Base-by-base conservation (phyloP, 1,284 basidiomycete species). In the Amylostereum areolatum region DNA sequence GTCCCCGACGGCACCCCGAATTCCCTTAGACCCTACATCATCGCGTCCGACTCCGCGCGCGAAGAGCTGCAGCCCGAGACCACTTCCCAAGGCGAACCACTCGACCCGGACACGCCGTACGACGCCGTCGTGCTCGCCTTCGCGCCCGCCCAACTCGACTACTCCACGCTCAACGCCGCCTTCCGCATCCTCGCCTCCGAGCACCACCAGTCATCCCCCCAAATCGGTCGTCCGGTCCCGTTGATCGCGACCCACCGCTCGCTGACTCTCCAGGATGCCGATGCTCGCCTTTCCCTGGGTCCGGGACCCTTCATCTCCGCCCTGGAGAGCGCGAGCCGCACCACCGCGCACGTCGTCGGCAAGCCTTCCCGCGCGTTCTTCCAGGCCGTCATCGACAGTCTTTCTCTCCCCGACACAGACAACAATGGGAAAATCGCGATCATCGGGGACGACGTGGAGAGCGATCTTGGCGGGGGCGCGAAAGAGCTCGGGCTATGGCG, bases 71-170 rank as follows among this genome's bases (percentile, higher is more conserved):
- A 18, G 18, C 18, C 48, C 57, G 61, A 0, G 40, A 57, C n/a
- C 52, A 42, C 49, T 40, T 55, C 48, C 50, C 27, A 52, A 18
- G 66, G 36, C n/a, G 55, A 31, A 18, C 43, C 50, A 43, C 27
- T 42, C 25, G 12, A 47, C 28, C 8, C 53, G 32, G 42, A 50
- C 29, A 50, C 55, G 29, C 55, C 63, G 3, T 75, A 77, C 58
- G 82, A 89, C 58, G 71, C 78, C 0, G 84, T 89, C 43, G 75
- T 89, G n/a, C 62, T 89, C 11, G 85, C 85, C 5, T 72, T 85
- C 18, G 73, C 83, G 1, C 82, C 81, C 1, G 55, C 67, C 0
- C 57, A 69, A 2, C 71, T 88, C 54, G 68, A 71, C 34, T 88
- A 87, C 59, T 63, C 69, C 2, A 64, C 68, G 48, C 70, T 89